A percentile compares a stretch with the other conserved stretches of the same genome.
Evolutionary conservation across 2,329 filamentous ascomycete species (phyloP).

Genomic region (Fusarium sarcochroum): DNA sequence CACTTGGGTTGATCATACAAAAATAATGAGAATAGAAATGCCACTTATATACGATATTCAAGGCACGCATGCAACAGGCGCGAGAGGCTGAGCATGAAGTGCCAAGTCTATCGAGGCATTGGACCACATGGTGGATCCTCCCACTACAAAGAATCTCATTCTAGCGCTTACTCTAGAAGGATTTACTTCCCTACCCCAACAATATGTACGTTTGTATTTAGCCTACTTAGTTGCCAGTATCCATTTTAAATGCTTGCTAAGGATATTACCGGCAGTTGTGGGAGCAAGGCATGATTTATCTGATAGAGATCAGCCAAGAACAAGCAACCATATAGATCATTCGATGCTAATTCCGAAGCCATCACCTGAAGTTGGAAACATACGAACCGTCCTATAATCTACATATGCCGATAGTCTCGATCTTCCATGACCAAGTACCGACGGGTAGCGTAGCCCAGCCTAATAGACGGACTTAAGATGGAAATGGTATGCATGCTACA

Average conservation of each 20-base stretch:
- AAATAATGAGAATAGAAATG: neutral
- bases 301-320: no score
- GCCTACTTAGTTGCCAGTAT: neutral
- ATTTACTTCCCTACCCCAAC: neutral
- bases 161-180: neutral
- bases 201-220: neutral
- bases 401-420: no score
- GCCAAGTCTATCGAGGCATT: neutral
- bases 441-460: no score
- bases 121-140: neutral
- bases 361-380: no score
- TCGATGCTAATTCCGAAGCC: no score
- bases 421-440: no score
- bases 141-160: neutral
- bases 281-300: no score
- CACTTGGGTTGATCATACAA: neutral
- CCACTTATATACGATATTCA: neutral
- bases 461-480: no score
- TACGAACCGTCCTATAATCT: no score
- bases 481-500: neutral
- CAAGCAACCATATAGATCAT: no score
- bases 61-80: neutral
- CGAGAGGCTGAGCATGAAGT: neutral
- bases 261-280: no score
- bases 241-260: neutral